Evolutionary conservation across 2,329 filamentous ascomycete genomes (phyloP).

Genomic region (Aspergillus flavus): DNA sequence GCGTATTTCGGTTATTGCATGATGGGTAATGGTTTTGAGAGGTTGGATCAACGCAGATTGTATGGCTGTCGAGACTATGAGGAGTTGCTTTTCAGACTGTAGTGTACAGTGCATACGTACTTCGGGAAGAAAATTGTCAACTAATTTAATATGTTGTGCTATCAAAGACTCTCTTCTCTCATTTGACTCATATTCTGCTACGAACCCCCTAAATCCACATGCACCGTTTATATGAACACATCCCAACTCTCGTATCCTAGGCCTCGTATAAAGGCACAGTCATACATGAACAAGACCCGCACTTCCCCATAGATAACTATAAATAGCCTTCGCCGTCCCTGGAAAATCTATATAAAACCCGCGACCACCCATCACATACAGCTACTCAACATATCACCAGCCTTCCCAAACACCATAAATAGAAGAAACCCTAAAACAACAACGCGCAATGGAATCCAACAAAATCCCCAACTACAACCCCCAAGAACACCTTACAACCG

Average conservation of each 20-base stretch:
- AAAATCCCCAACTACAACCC: slow-evolving; percentile 15
- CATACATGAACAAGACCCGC: background rate
- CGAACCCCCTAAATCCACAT: background rate
- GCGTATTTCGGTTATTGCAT: background rate
- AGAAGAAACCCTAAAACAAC: background rate
- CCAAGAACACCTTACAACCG: slow-evolving; percentile 24
- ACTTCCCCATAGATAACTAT: background rate
- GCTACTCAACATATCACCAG: background rate
- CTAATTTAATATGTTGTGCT: background rate
- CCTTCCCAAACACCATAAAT: background rate
- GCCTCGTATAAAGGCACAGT: background rate
- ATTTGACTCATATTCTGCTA: too few relatives aligned
- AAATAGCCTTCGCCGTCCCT: background rate
- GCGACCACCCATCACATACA: background rate
- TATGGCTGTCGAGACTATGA: background rate
- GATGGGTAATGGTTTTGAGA: too few relatives aligned
- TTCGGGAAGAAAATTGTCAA: background rate
- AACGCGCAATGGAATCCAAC: slow-evolving; percentile 19
- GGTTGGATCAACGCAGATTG: background rate
- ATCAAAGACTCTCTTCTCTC: too few relatives aligned
- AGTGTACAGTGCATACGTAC: background rate
- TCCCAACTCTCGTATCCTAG: background rate
- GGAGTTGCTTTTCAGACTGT: background rate
- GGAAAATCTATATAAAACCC: background rate
- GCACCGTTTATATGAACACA: background rate